Evolutionary conservation across 2,329 filamentous ascomycete species (phyloP), one percentile per base, ranked within the genome.

Genomic region (Fusarium chuoi): DNA sequence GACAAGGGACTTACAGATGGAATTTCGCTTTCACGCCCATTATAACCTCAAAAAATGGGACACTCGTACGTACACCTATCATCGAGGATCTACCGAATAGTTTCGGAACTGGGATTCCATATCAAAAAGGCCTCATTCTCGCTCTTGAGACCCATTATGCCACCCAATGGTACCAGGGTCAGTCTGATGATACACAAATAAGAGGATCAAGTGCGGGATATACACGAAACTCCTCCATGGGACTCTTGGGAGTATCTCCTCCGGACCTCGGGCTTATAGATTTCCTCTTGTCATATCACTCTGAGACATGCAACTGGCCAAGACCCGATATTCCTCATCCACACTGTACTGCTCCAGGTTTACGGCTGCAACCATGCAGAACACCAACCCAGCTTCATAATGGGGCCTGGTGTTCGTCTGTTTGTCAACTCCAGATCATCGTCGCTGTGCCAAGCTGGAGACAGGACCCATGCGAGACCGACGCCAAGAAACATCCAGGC

Each of bases 321-420:
- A 51, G 66, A 62, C 61, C 69, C 68, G 69, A 61, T 74, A 75
- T 73, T 74, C 62, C 66, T 30, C 55, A 65, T 44, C 59, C 59
- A 58, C 55, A 54, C 62, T 58, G 73, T 42, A 28, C 48, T 64
- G 67, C 64, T 60, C 74, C 70, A 76, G 69, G 76, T 54, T 72
- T 62, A 69, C 48, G 52, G 60, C 58, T 65, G 35, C 61, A 77
- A 65, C 75, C 75, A 70, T 77, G 73, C 52, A 74, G 67, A 62
- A 69, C 57, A 69, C 63, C 62, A 41, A 48, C n/a, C 41, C 22
- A 65, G 58, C 51, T 64, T 65, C 44, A 49, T 35, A 51, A 74
- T 59, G 71, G 59, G 58, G 57, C 33, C 20, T 44, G 49, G 42
- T 46, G 60, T 65, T 63, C 24, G n/a, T 30, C 41, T 46, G 60